Conservation (phyloP, 2,329 filamentous ascomycete genomes). For the Neofusicoccum laricinum region DNA sequence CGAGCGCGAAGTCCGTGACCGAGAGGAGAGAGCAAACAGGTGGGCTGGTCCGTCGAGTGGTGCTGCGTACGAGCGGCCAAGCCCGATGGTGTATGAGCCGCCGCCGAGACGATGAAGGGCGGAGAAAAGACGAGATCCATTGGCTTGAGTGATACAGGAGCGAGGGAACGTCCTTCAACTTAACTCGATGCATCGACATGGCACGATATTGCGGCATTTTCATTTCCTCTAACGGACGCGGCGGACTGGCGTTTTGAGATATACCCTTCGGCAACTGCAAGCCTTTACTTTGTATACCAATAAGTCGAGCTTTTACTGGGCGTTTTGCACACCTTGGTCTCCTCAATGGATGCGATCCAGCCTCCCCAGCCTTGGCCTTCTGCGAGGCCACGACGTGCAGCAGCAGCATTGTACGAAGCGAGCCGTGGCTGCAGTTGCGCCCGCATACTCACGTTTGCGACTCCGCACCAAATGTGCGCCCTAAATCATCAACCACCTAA, state of each 20-base stretch:
- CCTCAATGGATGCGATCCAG: not conserved
- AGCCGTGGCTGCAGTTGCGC: not conserved
- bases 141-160: not conserved
- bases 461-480: not conserved
- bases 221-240: not conserved
- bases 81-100: slow-evolving; percentile 32
- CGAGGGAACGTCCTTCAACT: not conserved
- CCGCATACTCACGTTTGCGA: not conserved
- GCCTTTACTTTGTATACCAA: not conserved
- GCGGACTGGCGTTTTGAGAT: slow-evolving; percentile 6
- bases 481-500: slow-evolving; percentile 5
- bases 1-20: slow-evolving; percentile 43
- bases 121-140: no score
- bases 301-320: not conserved
- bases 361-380: no score
- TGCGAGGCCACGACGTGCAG: no score
- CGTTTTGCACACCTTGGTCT: not conserved
- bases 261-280: slow-evolving; percentile 5
- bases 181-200: not conserved
- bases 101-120: not conserved
- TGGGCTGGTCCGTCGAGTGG: slow-evolving; percentile 38
- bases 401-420: no score
- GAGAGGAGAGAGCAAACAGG: slow-evolving; percentile 41
- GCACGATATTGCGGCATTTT: not conserved
- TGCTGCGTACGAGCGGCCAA: slow-evolving; percentile 29